Conservation (phyloP, 495 filamentous ascomycete species). For the Hypoxylon cercidicola region DNA sequence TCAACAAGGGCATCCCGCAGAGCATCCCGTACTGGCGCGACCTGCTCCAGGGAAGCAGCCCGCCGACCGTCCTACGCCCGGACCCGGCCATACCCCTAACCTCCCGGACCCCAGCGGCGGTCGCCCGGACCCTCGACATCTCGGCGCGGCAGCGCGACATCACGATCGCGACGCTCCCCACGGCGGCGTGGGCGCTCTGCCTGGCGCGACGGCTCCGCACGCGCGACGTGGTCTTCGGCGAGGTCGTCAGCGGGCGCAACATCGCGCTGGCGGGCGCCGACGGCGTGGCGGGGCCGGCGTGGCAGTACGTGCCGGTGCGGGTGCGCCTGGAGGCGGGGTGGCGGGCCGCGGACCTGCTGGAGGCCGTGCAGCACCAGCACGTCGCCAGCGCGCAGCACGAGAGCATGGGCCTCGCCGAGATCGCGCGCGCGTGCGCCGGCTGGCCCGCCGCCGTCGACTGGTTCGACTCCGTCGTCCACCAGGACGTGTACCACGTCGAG, state of each 20-base stretch:
- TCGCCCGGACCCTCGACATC: slow-evolving; percentile 56
- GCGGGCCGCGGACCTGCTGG: slow-evolving; percentile 47
- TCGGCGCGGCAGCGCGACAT: slow-evolving; percentile 56
- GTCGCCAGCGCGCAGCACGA: slow-evolving; percentile 50
- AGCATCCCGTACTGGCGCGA: slow-evolving; percentile 67
- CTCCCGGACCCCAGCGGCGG: slow-evolving; percentile 45
- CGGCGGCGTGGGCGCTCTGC: slow-evolving; percentile 70
- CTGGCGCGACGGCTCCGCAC: slow-evolving; percentile 64
- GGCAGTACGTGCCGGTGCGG: slow-evolving; percentile 56
- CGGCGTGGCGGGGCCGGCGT: slow-evolving; percentile 56
- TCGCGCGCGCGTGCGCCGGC: slow-evolving; percentile 45
- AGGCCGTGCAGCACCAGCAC: slow-evolving; percentile 51
- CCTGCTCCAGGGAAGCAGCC: slow-evolving; percentile 63
- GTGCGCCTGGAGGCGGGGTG: slow-evolving; percentile 44
- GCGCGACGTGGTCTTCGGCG: slow-evolving; percentile 68
- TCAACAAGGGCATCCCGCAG: slow-evolving; percentile 41
- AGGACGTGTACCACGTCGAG: slow-evolving; percentile 58
- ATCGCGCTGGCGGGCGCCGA: slow-evolving; percentile 58
- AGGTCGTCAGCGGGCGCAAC: slow-evolving; percentile 69
- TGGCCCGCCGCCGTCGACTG: slow-evolving; percentile 36
- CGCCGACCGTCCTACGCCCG: slow-evolving; percentile 57
- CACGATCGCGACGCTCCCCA: slow-evolving; percentile 67
- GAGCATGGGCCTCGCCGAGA: slow-evolving; percentile 49
- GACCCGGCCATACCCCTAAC: slow-evolving; percentile 42
- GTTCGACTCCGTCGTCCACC: slow-evolving; percentile 60